Evolutionary conservation across 1,284 basidiomycete genomes (phyloP).

Genomic region (Fomitiporia mediterranea): DNA sequence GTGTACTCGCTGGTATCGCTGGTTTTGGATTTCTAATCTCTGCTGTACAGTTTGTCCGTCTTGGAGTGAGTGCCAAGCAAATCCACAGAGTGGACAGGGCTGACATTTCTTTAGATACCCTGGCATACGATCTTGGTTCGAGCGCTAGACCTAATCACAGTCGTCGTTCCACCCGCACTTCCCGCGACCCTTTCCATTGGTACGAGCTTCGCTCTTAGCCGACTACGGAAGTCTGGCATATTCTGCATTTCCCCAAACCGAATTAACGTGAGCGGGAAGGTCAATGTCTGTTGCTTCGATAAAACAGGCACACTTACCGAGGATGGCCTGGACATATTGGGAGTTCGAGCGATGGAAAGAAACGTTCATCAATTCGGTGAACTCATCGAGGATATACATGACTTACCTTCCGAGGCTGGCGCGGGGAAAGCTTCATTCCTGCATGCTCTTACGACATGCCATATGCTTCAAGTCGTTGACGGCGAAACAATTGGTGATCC

Average conservation of each 20-base stretch:
- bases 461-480: slow-evolving; percentile 91
- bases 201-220: slow-evolving; percentile 90
- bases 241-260: slow-evolving; percentile 97
- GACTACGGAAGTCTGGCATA: slow-evolving; percentile 85
- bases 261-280: slow-evolving; percentile 94
- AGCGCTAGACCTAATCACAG: slow-evolving; percentile 95
- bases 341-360: slow-evolving; percentile 80
- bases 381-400: slow-evolving; percentile 82
- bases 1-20: slow-evolving; percentile 86
- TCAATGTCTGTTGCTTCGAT: slow-evolving; percentile 99
- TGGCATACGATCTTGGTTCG: slow-evolving; percentile 92
- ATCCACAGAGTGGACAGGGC: too few relatives aligned
- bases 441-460: slow-evolving; percentile 94
- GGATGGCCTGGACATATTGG: slow-evolving; percentile 96
- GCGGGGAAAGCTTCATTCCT: slow-evolving; percentile 82
- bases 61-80: slow-evolving; percentile 76
- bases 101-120: slow-evolving; percentile 49
- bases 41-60: slow-evolving; percentile 87
- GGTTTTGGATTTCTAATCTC: slow-evolving; percentile 84
- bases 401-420: slow-evolving; percentile 67
- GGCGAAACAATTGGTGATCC: slow-evolving; percentile 93
- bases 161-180: slow-evolving; percentile 96
- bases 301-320: slow-evolving; percentile 99
- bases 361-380: slow-evolving; percentile 82
- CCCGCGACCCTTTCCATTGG: slow-evolving; percentile 98